Evolutionary conservation across 129 eudicot genomes (phyloP), one percentile per base, ranked within the genome.

Genomic region (Kitagawia praeruptora): DNA sequence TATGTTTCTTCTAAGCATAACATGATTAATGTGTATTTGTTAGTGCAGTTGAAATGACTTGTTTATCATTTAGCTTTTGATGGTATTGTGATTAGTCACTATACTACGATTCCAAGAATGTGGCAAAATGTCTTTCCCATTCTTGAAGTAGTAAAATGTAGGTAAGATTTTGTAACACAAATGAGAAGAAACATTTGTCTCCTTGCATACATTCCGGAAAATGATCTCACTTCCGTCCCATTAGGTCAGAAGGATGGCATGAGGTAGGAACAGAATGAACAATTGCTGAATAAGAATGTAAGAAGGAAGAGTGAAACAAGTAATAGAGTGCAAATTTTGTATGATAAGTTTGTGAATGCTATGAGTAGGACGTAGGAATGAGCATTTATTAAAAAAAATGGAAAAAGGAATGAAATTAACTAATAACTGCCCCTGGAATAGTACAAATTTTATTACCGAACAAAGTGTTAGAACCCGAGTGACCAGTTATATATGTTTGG

Each of bases 11-110:
- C 70, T n/a, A 8, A 61, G 69, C 28, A 63, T 23, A 67, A 67
- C 23, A 67, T 67, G 31, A 15, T 34, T 31, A 66, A 31, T 31
- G 8, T 66, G 39, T 67, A 71, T 38, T 75, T 67, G 79, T 79
- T 81, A 38, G 76, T 74, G 80, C 31, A 64, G 74, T 77, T 42
- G 41, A 67, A 15, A 13, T 34, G 73, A 6, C 41, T 23, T 67
- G 73, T 67, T 31, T 31, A 31, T 67, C 21, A 31, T 67, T 74
- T 76, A 49, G 77, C 75, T 83, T 75, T 76, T 18, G 77, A 54
- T 66, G 23, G 46, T 19, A 37, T 16, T 39, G 46, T 70, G 45
- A 54, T 76, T 76, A 54, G 77, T 80, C 82, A 80, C 80, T 78
- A 39, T 66, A 41, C 64, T 78, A 47, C 74, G 21, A 71, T 47